Conservation (phyloP, 805 yeast genomes). For the Isabelozyma gotoi region DNA sequence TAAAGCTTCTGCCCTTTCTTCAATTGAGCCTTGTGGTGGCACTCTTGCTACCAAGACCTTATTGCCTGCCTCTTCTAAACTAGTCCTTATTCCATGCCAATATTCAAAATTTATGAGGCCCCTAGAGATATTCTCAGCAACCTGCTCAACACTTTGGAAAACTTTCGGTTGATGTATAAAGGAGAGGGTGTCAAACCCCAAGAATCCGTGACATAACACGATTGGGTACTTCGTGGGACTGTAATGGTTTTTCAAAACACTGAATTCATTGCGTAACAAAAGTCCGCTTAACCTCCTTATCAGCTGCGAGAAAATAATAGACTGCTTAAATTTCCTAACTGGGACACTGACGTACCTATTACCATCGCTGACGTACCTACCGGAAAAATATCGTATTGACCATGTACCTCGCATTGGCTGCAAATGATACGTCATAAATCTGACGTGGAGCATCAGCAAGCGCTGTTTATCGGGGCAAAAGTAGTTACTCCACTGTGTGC, state of each 20-base stretch:
- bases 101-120: slow-evolving; percentile 56
- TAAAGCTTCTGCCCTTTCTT: slow-evolving; percentile 61
- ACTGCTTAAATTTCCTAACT: not conserved
- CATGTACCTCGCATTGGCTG: not conserved
- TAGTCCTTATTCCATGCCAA: slow-evolving; percentile 77
- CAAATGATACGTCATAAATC: not conserved
- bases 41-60: slow-evolving; percentile 72
- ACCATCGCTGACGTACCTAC: not conserved
- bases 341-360: not conserved
- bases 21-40: slow-evolving; percentile 78
- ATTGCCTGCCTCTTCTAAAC: slow-evolving; percentile 61
- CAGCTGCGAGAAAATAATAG: not conserved
- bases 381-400: not conserved
- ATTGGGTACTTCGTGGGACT: slow-evolving; percentile 68
- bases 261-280: slow-evolving; percentile 13
- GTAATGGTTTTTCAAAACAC: slow-evolving; percentile 39
- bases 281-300: too few relatives aligned
- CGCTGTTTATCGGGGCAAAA: not conserved
- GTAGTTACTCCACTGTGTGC: not conserved
- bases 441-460: not conserved
- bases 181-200: slow-evolving; percentile 67
- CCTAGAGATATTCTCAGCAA: slow-evolving; percentile 10
- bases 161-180: not conserved
- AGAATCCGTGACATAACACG: slow-evolving; percentile 82
- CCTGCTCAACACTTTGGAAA: not conserved